A percentile compares a stretch with the other conserved stretches of the same genome.
phyloP scores from a whole-genome alignment of 2,329 filamentous ascomycete genomes.

The Fusarium algeriense region DNA sequence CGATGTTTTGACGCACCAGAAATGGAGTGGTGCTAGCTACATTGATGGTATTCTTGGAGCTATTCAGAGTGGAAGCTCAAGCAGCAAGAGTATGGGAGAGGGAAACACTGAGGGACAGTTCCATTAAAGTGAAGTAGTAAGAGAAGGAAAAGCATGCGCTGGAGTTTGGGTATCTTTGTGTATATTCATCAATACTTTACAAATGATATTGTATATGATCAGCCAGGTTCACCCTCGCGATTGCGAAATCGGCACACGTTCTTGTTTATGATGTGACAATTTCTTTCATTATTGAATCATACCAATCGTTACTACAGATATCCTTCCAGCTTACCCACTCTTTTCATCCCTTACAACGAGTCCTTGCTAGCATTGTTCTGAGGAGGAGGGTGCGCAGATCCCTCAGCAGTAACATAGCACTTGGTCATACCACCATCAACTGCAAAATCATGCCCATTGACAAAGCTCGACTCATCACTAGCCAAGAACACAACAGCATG shows the following conservation, averaged over 20 bases:
- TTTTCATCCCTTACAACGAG: constrained; percentile 48
- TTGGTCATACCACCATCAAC: constrained; percentile 97
- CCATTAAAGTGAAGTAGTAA: constrained; percentile 44
- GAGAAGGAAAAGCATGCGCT: constrained; percentile 43
- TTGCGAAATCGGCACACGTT: constrained; percentile 1
- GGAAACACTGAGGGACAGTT: constrained; percentile 89
- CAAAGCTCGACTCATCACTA: constrained; percentile 88
- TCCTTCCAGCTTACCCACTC: not conserved
- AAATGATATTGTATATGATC: constrained; percentile 26
- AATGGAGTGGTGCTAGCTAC: constrained; percentile 78
- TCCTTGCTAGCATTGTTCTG: constrained; percentile 70
- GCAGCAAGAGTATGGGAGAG: constrained; percentile 93
- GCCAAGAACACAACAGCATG: constrained; percentile 90
- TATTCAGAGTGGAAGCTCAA: constrained; percentile 91
- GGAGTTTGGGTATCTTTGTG: constrained; percentile 43
- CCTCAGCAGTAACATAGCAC: constrained; percentile 82
- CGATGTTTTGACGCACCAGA: constrained; percentile 95
- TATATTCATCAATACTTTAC: constrained; percentile 29
- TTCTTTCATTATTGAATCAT: constrained; percentile 34
- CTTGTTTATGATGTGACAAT: constrained; percentile 12
- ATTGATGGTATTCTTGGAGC: constrained; percentile 91
- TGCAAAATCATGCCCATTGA: constrained; percentile 92
- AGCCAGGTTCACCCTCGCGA: constrained; percentile 21
- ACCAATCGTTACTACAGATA: constrained; percentile 35
- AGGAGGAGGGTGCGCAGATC: constrained; percentile 65